Conservation (phyloP, 2,329 filamentous ascomycete genomes). For the Claviceps sorghi region DNA sequence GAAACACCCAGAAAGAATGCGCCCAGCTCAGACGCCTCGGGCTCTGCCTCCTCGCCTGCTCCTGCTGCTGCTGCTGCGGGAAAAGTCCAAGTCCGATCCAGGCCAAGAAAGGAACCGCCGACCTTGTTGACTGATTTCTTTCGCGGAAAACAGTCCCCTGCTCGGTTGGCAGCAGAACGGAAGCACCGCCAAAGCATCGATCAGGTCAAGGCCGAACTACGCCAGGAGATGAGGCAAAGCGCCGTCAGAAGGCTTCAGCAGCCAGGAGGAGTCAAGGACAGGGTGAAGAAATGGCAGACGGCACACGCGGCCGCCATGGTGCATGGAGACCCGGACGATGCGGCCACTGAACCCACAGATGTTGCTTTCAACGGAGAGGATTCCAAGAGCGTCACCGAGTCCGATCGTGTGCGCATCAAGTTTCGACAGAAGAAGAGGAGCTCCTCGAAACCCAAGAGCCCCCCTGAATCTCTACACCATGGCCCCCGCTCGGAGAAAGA, state of each 20-base stretch:
- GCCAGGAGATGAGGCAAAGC: constrained; percentile 41
- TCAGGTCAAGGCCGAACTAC: constrained; percentile 37
- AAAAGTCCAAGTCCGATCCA: no score
- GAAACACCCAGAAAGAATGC: constrained; percentile 7
- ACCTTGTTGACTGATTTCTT: constrained; percentile 44
- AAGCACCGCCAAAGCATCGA: constrained; percentile 44
- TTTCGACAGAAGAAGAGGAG: constrained; percentile 31
- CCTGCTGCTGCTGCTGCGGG: no score
- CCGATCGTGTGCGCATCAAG: constrained; percentile 44
- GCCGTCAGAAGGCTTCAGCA: constrained; percentile 44
- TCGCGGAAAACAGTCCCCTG: constrained; percentile 39
- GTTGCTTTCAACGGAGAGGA: constrained; percentile 46
- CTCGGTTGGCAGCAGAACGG: constrained; percentile 36
- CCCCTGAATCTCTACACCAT: constrained; percentile 12
- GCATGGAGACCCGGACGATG: constrained; percentile 34
- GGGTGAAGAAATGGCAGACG: constrained; percentile 76
- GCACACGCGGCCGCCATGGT: constrained; percentile 53
- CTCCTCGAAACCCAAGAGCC: constrained; percentile 16
- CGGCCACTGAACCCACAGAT: constrained; percentile 45
- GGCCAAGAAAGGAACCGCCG: constrained; percentile 24
- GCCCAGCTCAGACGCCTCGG: constrained; percentile 10
- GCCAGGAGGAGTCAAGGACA: constrained; percentile 56
- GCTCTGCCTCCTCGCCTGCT: constrained; percentile 30
- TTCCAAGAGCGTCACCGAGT: constrained; percentile 42
- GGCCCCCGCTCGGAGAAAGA: constrained; percentile 11